Evolutionary conservation across 1,284 basidiomycete genomes (phyloP).

Genomic region (Ustilago crameri): DNA sequence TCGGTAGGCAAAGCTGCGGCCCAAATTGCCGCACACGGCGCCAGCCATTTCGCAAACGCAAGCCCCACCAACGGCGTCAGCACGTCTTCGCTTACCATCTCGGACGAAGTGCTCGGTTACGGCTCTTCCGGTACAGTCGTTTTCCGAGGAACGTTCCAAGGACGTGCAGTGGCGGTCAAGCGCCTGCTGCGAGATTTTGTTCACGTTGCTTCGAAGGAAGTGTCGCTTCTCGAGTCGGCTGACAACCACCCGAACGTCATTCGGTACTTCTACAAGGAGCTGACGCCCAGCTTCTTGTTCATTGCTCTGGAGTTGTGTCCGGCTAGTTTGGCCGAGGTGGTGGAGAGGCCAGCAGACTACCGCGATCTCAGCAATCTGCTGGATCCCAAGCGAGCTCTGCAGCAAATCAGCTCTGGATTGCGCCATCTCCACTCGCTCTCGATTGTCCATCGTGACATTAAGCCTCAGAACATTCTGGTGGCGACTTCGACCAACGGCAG

Average conservation of each 20-base stretch:
- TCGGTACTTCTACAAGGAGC: conserved; percentile 94
- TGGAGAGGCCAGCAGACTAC: conserved; percentile 73
- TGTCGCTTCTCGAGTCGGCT: conserved; percentile 85
- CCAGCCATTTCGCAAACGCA: conserved; percentile 20
- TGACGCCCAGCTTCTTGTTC: conserved; percentile 81
- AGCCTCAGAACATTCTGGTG: conserved; percentile 97
- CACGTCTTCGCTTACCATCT: conserved; percentile 54
- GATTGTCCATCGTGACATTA: conserved; percentile 97
- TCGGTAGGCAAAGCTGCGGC: conserved; percentile 40
- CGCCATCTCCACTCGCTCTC: conserved; percentile 92
- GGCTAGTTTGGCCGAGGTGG: conserved; percentile 89
- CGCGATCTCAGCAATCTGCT: conserved; percentile 56
- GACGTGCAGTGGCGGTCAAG: conserved; percentile 95
- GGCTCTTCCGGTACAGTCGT: conserved; percentile 97
- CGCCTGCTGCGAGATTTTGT: conserved; percentile 94
- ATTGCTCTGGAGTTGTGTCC: conserved; percentile 97
- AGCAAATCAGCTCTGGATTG: conserved; percentile 87
- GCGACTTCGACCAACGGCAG: conserved; percentile 47
- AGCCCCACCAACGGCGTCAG: conserved; percentile 34
- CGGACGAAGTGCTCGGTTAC: conserved; percentile 73
- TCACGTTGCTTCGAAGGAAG: conserved; percentile 91
- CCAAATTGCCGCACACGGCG: conserved; percentile 40
- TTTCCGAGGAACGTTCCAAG: conserved; percentile 91
- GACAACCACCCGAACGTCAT: conserved; percentile 99
- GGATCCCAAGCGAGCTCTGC: conserved; percentile 84